Evolutionary conservation across 2,329 filamentous ascomycete species (phyloP), one percentile per base, ranked within the genome.

Genomic region (Diplodia mutila): DNA sequence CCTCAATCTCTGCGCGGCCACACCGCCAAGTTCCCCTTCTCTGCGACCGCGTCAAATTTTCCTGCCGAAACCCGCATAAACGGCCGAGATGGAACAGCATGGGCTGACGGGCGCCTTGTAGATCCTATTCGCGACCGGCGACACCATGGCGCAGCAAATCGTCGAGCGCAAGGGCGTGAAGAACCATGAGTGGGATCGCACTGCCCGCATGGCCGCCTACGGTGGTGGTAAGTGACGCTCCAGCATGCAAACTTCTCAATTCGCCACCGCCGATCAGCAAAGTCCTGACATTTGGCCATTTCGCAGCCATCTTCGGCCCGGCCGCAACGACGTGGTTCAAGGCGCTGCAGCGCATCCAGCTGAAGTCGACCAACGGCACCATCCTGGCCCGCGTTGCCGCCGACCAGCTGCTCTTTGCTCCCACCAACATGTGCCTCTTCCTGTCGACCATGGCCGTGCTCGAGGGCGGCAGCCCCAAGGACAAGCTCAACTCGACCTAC

Each of bases 51-150:
- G 9, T 16, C n/a, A 37, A 51, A 51, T 12, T 52, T 52, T 51
- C 51, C 63, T 25, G 34, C 37, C n/a, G 16, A 16, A 53, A 29
- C 64, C 61, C 57, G 49, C 59, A 65, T 52, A 46, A 67, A 42
- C 11, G 32, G 25, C 51, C 65, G 27, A 68, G 42, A 67, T 48
- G 27, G 23, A 25, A 37, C 23, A 63, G 7, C 16, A 49, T 37
- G 52, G 52, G 59, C 52, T 68, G 34, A 63, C 16, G 25, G 42
- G 46, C 51, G 11, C 51, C 12, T 39, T 25, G 23, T 71, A 89
- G 87, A 79, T 98, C 69, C 89, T 99, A 70, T 99, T 98, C 78
- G 94, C 91, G 68, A 92, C 93, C 16, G 95, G 95, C 74, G 95
- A 99, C 82, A 85, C 91, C 69, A 89, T 96, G 72, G 93, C 95